phyloP scores from a whole-genome alignment of 116 monocot species.

The Trichopus zeylanicus region DNA sequence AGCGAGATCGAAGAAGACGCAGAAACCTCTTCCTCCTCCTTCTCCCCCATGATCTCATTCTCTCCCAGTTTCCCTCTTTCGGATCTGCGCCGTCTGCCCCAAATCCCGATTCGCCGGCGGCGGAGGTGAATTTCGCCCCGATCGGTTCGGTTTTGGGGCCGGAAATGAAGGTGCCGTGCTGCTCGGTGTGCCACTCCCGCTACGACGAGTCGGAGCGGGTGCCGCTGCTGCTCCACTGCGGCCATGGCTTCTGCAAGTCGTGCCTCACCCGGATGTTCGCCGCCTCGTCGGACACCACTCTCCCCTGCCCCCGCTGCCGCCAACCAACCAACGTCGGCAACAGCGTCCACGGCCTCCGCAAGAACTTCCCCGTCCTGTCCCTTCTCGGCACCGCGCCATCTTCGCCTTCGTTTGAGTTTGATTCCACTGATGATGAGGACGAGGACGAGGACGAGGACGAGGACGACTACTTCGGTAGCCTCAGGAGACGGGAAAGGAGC shows the following conservation, averaged over 20 bases:
- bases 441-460: too few relatives aligned
- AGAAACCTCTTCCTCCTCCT: too few relatives aligned
- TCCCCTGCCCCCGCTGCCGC: slow-evolving; percentile 90
- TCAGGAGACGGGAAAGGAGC: neutral
- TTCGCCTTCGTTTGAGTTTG: slow-evolving; percentile 63
- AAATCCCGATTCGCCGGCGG: too few relatives aligned
- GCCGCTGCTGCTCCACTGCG: slow-evolving; percentile 85
- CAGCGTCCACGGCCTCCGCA: slow-evolving; percentile 77
- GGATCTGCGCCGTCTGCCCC: too few relatives aligned
- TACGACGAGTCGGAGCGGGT: slow-evolving; percentile 85
- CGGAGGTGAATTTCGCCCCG: too few relatives aligned
- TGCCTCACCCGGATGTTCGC: slow-evolving; percentile 88
- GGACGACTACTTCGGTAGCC: slow-evolving; percentile 13
- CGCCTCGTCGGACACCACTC: slow-evolving; percentile 49
- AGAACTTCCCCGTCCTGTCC: slow-evolving; percentile 89
- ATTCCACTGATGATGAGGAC: slow-evolving; percentile 46
- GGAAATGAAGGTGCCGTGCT: slow-evolving; percentile 84
- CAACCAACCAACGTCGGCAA: slow-evolving; percentile 83
- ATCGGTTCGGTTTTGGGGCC: neutral
- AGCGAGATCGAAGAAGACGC: too few relatives aligned
- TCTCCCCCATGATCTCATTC: too few relatives aligned
- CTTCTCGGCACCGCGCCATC: slow-evolving; percentile 72
- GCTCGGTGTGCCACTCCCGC: slow-evolving; percentile 81
- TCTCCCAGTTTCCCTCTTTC: too few relatives aligned
- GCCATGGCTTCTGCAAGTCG: slow-evolving; percentile 85